These are phyloP conservation scores for Rhypophila decipiens DNA, from an alignment of 495 filamentous ascomycete genomes.

Conservation along the genomic window DNA sequence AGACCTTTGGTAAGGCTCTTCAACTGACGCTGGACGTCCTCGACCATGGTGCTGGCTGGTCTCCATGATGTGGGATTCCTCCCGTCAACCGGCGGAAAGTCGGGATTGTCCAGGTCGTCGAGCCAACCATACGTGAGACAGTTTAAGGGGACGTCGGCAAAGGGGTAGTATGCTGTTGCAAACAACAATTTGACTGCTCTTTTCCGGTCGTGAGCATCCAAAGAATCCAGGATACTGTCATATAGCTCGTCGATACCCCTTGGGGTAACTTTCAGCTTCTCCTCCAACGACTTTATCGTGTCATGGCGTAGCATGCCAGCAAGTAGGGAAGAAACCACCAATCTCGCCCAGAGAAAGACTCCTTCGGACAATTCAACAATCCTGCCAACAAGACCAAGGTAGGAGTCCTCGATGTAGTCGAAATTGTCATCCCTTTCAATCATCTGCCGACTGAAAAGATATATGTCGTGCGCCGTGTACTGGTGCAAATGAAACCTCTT, in stretches of 20 bases:
- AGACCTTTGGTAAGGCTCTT: slow-evolving; percentile 4
- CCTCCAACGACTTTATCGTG: background rate
- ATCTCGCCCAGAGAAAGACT: slow-evolving; percentile 26
- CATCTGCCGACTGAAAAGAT: slow-evolving; percentile 6
- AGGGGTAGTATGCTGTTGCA: background rate
- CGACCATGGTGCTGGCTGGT: no score
- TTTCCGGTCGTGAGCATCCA: background rate
- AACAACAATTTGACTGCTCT: background rate
- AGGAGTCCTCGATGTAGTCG: background rate
- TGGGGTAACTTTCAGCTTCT: background rate
- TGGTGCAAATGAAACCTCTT: slow-evolving; percentile 14
- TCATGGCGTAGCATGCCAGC: background rate
- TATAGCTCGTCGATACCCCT: slow-evolving; percentile 1
- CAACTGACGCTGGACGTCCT: slow-evolving; percentile 1
- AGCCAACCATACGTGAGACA: slow-evolving; percentile 1
- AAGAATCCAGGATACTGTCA: background rate
- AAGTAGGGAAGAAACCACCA: slow-evolving; percentile 8
- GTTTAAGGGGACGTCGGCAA: background rate
- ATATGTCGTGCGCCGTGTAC: slow-evolving; percentile 21
- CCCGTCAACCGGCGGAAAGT: background rate
- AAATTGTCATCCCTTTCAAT: slow-evolving; percentile 5
- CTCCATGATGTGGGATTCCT: no score
- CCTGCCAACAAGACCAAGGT: slow-evolving; percentile 1
- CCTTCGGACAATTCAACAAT: slow-evolving; percentile 21
- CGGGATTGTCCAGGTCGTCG: background rate